These are phyloP conservation scores for Rhodotorula paludigena DNA, from an alignment of 768 basidiomycete species.

Conservation along the genomic window DNA sequence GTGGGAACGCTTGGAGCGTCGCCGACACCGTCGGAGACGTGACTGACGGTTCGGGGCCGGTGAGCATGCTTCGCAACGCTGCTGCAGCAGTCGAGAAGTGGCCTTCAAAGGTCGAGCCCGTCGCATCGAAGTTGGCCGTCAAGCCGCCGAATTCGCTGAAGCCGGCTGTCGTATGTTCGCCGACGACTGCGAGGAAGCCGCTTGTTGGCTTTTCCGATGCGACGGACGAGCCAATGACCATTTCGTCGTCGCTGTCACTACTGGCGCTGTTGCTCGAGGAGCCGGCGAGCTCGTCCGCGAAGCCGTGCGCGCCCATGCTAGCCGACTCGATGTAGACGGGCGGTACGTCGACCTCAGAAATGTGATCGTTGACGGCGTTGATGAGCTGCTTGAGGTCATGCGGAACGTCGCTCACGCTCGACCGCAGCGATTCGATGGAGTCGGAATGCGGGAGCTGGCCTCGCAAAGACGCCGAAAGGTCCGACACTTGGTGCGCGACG, in stretches of 20 bases:
- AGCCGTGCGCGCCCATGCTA: constrained; percentile 2
- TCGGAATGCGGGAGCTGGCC: constrained; percentile 12
- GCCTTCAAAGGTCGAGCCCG: constrained; percentile 21
- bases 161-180: not conserved
- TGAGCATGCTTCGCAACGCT: constrained; percentile 16
- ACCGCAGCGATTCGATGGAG: constrained; percentile 29
- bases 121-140: constrained; percentile 1
- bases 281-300: constrained; percentile 17
- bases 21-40: not conserved
- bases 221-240: not conserved
- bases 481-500: not conserved
- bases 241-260: not conserved
- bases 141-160: not conserved
- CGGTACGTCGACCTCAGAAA: constrained; percentile 21
- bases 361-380: constrained; percentile 27
- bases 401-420: constrained; percentile 28
- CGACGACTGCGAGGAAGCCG: not conserved
- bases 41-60: not conserved
- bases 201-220: not conserved
- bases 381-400: constrained; percentile 27
- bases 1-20: not conserved
- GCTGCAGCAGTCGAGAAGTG: constrained; percentile 16
- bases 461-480: constrained; percentile 14
- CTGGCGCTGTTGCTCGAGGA: not conserved
- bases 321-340: not conserved